Evolutionary conservation across 495 filamentous ascomycete genomes (phyloP), one percentile per base, ranked within the genome.

Genomic region (Corynascus novoguineensis): DNA sequence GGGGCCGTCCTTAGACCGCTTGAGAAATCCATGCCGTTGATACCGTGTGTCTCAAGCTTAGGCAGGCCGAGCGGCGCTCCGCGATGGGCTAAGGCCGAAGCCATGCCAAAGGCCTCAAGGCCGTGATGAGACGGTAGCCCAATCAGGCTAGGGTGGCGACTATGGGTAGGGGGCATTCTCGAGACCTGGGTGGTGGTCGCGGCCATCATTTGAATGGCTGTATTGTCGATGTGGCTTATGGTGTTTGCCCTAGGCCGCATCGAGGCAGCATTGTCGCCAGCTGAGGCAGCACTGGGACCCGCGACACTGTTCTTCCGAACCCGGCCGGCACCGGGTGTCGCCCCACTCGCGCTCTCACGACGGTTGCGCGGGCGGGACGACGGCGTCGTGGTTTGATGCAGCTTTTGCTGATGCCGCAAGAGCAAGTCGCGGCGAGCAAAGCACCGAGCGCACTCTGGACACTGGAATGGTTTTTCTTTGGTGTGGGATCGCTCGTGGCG

Each of bases 391-490:
- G 90, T 95, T 85, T 95, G 89, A 67, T 99, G 93, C 14, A 99
- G 80, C 78, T 99, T 99, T 78, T 99, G 93, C 76, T 99, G 93
- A 73, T 99, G 93, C 27, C 93, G 83, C 55, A 99, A 76, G 52
- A 99, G 82, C 57, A 99, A 72, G 70, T 99, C 93, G 56, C 93
- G 83, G 32, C 93, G 83, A 29, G 93, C 93, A 75, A 99, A 99
- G 78, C 93, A 97, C 67, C 93, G 77, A 21, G 89, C 79, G 68
- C 93, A 99, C 70, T 97, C 91, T 24, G 92, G 92, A 61, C 93
- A 99, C 68, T 96, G 92, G 67, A 99, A 99, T 2, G 93, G 93
- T 77, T 98, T 98, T 70, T 99, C 93, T 69, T 99, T 99, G 11
- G 93, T 99, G 65, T 99, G 93, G 19, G 93, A 97, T 41, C 93